phyloP scores from a whole-genome alignment of 1,284 basidiomycete genomes.

The Hortiboletus rubellus region DNA sequence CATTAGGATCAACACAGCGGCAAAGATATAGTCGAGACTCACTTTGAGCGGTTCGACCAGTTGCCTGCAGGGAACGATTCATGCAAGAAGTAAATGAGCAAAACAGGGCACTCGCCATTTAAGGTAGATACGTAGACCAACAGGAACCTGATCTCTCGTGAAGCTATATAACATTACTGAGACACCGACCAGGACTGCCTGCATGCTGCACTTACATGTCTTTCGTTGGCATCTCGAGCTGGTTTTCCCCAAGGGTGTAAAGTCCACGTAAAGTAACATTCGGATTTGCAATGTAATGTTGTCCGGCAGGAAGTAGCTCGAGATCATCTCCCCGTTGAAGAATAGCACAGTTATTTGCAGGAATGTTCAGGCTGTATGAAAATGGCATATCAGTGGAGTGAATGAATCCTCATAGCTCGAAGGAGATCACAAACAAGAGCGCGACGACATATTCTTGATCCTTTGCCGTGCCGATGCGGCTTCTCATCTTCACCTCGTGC shows the following conservation, averaged over 20 bases:
- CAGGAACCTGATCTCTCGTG: conserved; percentile 81
- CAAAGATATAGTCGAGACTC: neutral
- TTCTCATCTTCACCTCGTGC: conserved; percentile 74
- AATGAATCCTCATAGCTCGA: neutral
- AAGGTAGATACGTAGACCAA: conserved; percentile 76
- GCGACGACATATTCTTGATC: conserved; percentile 71
- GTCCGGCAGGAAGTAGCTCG: conserved; percentile 72
- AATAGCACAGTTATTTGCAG: conserved; percentile 81
- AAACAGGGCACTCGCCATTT: conserved; percentile 52
- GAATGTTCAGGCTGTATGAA: conserved; percentile 64
- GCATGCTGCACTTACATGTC: conserved; percentile 58
- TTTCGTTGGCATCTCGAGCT: conserved; percentile 81
- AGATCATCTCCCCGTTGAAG: conserved; percentile 78
- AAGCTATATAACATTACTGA: conserved; percentile 45
- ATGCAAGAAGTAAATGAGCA: neutral
- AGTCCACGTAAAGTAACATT: conserved; percentile 75
- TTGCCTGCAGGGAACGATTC: conserved; percentile 42
- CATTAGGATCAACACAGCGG: conserved; percentile 7
- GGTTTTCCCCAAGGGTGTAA: conserved; percentile 77
- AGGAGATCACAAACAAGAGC: conserved; percentile 54
- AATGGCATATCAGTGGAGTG: conserved; percentile 3
- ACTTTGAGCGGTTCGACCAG: conserved; percentile 72
- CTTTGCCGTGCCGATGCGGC: conserved; percentile 43
- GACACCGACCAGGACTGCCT: neutral
- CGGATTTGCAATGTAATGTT: conserved; percentile 79